phyloP scores from a whole-genome alignment of 2,329 filamentous ascomycete genomes.

The Alternaria angustiovoidea region DNA sequence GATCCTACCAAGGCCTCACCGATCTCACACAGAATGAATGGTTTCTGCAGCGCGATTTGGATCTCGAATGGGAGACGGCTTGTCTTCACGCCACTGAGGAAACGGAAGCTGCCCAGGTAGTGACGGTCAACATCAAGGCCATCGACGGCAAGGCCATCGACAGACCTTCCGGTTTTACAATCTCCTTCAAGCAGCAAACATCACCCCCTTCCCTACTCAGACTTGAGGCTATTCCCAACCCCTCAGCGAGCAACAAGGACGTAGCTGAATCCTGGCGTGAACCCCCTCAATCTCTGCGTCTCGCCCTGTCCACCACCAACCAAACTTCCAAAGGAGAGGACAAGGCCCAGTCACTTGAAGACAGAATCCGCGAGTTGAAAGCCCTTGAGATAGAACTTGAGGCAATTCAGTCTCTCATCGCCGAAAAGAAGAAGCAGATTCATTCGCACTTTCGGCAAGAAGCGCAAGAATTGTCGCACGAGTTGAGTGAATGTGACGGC shows the following conservation, averaged over 20 bases:
- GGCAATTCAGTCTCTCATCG: constrained; percentile 49
- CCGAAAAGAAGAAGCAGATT: constrained; percentile 48
- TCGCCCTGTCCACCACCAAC: constrained; percentile 28
- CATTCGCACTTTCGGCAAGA: constrained; percentile 41
- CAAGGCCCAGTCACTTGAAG: constrained; percentile 39
- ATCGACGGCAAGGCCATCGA: constrained; percentile 47
- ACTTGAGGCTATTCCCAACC: constrained; percentile 44
- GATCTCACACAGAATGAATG: constrained; percentile 45
- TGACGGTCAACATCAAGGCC: constrained; percentile 51
- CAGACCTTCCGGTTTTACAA: constrained; percentile 48
- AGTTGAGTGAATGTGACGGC: constrained; percentile 54
- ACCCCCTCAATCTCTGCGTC: constrained; percentile 46
- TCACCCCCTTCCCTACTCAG: constrained; percentile 49
- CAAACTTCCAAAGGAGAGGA: constrained; percentile 10
- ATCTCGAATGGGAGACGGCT: constrained; percentile 50
- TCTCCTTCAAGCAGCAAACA: constrained; percentile 51
- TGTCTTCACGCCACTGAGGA: constrained; percentile 47
- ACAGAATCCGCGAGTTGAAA: constrained; percentile 53
- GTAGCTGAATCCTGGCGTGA: constrained; percentile 49
- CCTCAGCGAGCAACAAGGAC: constrained; percentile 34
- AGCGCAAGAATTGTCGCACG: constrained; percentile 45
- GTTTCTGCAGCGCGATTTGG: constrained; percentile 46
- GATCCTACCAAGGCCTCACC: constrained; percentile 40
- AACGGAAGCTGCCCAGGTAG: constrained; percentile 46
- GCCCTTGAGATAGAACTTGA: constrained; percentile 51